Evolutionary conservation across 805 yeast genomes (phyloP).

Genomic region (Kodamaea nitidulidarum): DNA sequence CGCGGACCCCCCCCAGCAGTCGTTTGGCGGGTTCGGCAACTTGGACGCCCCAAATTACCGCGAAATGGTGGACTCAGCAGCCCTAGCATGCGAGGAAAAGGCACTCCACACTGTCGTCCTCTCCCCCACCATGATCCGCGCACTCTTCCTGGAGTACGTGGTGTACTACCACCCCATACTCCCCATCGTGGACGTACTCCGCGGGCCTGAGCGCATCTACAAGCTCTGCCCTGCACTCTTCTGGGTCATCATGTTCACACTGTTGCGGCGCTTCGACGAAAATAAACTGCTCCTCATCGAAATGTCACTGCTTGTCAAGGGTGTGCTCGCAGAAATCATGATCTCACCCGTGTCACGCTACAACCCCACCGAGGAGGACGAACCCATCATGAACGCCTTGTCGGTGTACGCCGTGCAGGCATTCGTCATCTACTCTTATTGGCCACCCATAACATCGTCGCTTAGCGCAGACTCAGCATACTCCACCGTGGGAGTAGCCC

Average conservation of each 20-base stretch:
- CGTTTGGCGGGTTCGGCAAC: slow-evolving; percentile 1
- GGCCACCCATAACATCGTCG: slow-evolving; percentile 97
- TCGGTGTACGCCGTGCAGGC: slow-evolving; percentile 95
- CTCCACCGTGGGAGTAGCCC: slow-evolving; percentile 91
- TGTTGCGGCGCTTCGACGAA: slow-evolving; percentile 51
- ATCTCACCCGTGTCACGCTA: slow-evolving; percentile 87
- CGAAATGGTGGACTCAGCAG: slow-evolving; percentile 16
- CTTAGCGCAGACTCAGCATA: slow-evolving; percentile 93
- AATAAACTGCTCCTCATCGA: slow-evolving; percentile 47
- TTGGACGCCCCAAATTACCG: background rate
- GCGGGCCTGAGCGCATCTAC: slow-evolving; percentile 80
- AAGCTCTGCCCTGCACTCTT: slow-evolving; percentile 81
- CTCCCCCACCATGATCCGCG: slow-evolving; percentile 54
- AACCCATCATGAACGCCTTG: slow-evolving; percentile 80
- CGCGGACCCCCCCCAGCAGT: background rate
- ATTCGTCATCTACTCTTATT: slow-evolving; percentile 76
- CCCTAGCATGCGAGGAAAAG: slow-evolving; percentile 59
- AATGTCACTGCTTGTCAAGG: slow-evolving; percentile 67
- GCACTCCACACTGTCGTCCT: slow-evolving; percentile 65
- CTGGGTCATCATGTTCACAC: slow-evolving; percentile 89
- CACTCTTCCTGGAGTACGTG: slow-evolving; percentile 66
- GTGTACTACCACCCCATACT: slow-evolving; percentile 76
- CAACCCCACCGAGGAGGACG: slow-evolving; percentile 72
- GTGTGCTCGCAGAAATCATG: slow-evolving; percentile 79
- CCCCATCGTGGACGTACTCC: slow-evolving; percentile 79